phyloP scores from a whole-genome alignment of 441 rosid genomes.

The Pelargonium exstipulatum region DNA sequence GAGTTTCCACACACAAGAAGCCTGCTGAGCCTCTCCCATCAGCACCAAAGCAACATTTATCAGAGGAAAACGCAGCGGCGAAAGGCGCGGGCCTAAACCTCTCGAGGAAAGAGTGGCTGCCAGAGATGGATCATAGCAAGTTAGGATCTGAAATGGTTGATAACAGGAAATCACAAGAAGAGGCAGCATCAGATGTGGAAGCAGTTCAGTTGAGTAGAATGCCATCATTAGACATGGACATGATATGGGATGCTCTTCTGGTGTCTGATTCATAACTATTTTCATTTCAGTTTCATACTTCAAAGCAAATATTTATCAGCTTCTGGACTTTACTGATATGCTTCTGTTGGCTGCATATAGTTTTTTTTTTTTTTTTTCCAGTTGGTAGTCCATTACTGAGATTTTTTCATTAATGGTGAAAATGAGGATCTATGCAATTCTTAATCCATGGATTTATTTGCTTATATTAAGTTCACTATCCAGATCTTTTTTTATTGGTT shows the following conservation, averaged over 20 bases:
- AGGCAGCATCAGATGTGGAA: conserved; percentile 36
- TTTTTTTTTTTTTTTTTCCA: too few relatives aligned
- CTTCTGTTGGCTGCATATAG: not conserved
- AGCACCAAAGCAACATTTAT: conserved; percentile 1
- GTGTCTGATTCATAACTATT: not conserved
- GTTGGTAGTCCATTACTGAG: too few relatives aligned
- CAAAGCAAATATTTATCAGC: not conserved
- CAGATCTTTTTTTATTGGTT: too few relatives aligned
- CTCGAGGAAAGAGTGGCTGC: conserved; percentile 27
- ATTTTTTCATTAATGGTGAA: too few relatives aligned
- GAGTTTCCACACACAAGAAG: conserved; percentile 27
- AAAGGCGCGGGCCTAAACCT: conserved; percentile 21
- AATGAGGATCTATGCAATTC: too few relatives aligned
- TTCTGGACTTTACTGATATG: not conserved
- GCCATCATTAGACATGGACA: conserved; percentile 68
- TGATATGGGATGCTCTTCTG: not conserved
- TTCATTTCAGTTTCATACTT: not conserved
- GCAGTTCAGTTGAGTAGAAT: conserved; percentile 79
- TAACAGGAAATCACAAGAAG: conserved; percentile 31
- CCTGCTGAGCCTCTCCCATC: conserved; percentile 6
- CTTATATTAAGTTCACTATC: too few relatives aligned
- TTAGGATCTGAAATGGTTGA: conserved; percentile 28
- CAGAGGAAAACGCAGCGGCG: conserved; percentile 1
- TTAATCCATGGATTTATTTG: too few relatives aligned
- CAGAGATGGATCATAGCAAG: conserved; percentile 24